Base-by-base conservation (phyloP, 257 asterid species). In the Coffea canephora region DNA sequence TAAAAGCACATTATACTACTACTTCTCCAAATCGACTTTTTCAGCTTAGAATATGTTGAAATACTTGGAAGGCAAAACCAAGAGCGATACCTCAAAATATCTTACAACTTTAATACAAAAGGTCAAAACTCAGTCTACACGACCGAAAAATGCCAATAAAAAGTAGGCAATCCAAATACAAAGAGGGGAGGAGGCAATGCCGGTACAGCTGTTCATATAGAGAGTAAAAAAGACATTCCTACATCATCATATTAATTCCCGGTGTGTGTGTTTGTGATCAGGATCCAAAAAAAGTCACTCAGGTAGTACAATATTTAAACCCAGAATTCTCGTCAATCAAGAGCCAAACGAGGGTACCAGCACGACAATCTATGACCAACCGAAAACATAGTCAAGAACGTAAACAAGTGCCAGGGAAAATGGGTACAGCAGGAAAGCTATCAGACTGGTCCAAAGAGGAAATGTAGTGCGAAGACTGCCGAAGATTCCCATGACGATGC, bases 351-450 rank as follows among this genome's bases (percentile, higher is more conserved):
- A 5, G 5, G 36, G 71, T 39, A 55, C 25, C 27, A 13, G 7
- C 49, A 8, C 5, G n/a, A 8, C 19, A 65, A 23, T 77, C 84
- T 90, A 95, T 9, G 97, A 84, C 99, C 99, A 95, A 76, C 97
- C 99, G 41, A 86, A 91, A 75, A 87, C 90, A 52, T 88, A 91
- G 81, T 95, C 98, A 39, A 95, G 98, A 76, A 95, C 93, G 62
- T 93, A 95, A 0, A 95, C 99, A 7, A 93, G 93, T 0, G 89
- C 97, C 43, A 93, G 90, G 85, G 98, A 95, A 71, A 93, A 81
- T 0, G 98, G 99, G 59, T 95, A 95, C 5, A 95, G 87, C 36
- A 82, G 59, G 68, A 95, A 92, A 41, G 99, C 97, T 79, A 95
- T 25, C 8, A 85, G 45, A 69, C 90, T 75, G 18, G 98, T 91